Evolutionary conservation across 306 rosid species (phyloP).

Genomic region (Trifolium pratense): DNA sequence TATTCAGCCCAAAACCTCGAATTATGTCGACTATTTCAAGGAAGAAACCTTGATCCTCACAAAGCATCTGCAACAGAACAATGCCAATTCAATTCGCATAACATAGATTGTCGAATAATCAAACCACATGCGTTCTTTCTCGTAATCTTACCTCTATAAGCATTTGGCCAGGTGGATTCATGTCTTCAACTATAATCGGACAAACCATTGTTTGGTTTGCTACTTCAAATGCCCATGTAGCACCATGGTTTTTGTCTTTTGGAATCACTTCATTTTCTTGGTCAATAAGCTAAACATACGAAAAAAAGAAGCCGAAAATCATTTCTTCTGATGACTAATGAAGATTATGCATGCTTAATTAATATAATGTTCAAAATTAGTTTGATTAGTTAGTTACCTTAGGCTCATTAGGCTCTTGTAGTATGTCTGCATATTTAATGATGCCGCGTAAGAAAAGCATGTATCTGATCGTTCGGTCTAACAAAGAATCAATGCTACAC

Average conservation of each 20-base stretch:
- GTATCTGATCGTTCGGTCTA: constrained; percentile 85
- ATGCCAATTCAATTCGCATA: constrained; percentile 9
- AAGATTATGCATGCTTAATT: constrained; percentile 27
- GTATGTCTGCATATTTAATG: constrained; percentile 68
- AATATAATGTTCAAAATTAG: constrained; percentile 7
- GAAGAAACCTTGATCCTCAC: constrained; percentile 74
- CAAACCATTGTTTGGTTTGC: constrained; percentile 69
- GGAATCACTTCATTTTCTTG: constrained; percentile 53
- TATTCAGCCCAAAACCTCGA: constrained; percentile 69
- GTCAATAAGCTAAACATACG: constrained; percentile 56
- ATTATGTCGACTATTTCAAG: constrained; percentile 79
- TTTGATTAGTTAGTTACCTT: constrained; percentile 62
- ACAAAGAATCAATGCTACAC: constrained; percentile 92
- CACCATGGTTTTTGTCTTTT: constrained; percentile 54
- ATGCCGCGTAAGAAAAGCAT: constrained; percentile 76
- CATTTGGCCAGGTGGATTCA: constrained; percentile 77
- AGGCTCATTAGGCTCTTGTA: constrained; percentile 63
- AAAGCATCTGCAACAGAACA: constrained; percentile 67
- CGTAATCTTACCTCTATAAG: constrained; percentile 73
- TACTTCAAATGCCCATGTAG: constrained; percentile 83
- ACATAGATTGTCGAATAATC: background rate
- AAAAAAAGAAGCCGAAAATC: constrained; percentile 35
- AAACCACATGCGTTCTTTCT: background rate
- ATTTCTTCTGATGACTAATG: constrained; percentile 12
- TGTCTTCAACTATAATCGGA: constrained; percentile 88